phyloP scores from a whole-genome alignment of 225 moss, liverwort and hornwort genomes.

The Antitrichia curtipendula region DNA sequence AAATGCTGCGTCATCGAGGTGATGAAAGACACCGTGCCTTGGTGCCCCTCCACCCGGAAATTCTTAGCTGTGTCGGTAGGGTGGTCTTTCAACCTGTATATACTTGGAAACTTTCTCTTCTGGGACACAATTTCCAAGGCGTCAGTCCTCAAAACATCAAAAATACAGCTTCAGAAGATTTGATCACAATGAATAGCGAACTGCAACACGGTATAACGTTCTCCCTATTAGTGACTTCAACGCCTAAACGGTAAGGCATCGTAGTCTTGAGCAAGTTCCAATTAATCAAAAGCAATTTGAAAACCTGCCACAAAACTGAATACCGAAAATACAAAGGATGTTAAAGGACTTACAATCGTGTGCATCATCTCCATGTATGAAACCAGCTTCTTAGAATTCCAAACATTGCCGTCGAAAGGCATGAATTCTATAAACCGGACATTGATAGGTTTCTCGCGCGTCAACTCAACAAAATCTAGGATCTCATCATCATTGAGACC shows the following conservation, averaged over 20 bases:
- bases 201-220: not conserved
- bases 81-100: constrained; percentile 63
- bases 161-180: not conserved
- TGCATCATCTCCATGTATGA: constrained; percentile 87
- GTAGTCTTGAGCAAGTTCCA: not conserved
- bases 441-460: constrained; percentile 71
- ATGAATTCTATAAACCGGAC: constrained; percentile 98
- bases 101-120: constrained; percentile 61
- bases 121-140: constrained; percentile 16
- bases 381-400: constrained; percentile 94
- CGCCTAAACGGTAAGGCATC: not conserved
- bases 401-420: constrained; percentile 99
- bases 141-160: not conserved
- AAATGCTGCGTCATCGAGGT: constrained; percentile 97
- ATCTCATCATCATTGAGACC: constrained; percentile 96
- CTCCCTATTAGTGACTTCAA: not conserved
- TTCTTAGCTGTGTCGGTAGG: constrained; percentile 92
- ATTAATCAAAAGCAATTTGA: not conserved
- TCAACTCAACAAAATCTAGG: constrained; percentile 88
- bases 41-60: constrained; percentile 70
- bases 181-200: not conserved
- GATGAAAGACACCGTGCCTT: constrained; percentile 85
- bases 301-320: not conserved
- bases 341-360: constrained; percentile 36
- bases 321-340: not conserved